Evolutionary conservation across 2,329 filamentous ascomycete genomes (phyloP).

Genomic region (Apiospora aurea): DNA sequence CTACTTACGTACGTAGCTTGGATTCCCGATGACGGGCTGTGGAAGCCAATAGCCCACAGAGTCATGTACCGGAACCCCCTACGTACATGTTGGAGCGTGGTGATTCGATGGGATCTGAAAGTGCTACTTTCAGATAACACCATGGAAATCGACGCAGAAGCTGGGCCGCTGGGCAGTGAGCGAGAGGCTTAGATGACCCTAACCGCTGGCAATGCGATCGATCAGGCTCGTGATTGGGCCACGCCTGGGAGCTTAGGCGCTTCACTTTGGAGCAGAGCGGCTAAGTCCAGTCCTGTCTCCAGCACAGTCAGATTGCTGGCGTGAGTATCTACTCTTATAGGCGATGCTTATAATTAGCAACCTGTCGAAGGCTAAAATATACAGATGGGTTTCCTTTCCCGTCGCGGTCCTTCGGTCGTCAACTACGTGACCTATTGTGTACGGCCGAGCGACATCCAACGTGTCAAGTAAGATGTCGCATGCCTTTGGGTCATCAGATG

Average conservation of each 20-base stretch:
- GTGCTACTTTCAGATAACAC: not conserved
- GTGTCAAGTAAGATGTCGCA: not conserved
- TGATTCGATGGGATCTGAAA: not conserved
- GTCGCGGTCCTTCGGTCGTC: not conserved
- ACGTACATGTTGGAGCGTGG: not conserved
- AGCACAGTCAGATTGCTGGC: slow-evolving; percentile 1
- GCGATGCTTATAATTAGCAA: not conserved
- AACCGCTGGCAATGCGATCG: not conserved
- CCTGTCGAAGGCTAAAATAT: not conserved
- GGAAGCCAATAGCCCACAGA: not conserved
- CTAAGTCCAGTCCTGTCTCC: not conserved
- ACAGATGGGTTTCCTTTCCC: not conserved
- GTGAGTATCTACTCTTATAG: not conserved
- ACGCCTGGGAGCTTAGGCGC: not conserved
- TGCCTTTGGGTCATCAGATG: not conserved
- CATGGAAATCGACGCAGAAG: not conserved
- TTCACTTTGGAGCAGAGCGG: not conserved
- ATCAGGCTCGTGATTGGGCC: not conserved
- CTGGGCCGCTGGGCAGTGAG: not conserved
- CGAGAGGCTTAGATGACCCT: slow-evolving; percentile 1
- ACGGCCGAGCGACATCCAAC: not conserved
- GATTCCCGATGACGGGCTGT: not conserved
- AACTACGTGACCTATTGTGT: not conserved
- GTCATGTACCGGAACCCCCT: not conserved
- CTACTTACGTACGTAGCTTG: not conserved